Evolutionary conservation across 2,329 filamentous ascomycete genomes (phyloP).

Genomic region (Sclerotinia subarctica): DNA sequence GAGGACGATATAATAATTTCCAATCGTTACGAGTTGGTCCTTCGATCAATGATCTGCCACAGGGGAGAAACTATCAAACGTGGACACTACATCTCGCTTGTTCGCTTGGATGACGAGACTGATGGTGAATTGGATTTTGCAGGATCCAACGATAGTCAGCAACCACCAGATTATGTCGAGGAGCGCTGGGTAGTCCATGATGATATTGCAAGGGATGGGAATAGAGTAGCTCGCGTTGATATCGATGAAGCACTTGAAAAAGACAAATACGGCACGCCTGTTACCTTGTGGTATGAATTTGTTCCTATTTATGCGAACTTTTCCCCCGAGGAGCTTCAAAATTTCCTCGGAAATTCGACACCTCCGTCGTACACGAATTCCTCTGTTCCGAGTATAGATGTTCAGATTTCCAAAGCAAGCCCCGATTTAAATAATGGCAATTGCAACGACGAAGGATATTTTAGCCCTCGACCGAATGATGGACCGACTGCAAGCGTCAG

Average conservation of each 20-base stretch:
- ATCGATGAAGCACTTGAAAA: conserved; percentile 70
- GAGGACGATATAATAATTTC: conserved; percentile 61
- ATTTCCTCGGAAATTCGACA: conserved; percentile 34
- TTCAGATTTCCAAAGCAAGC: conserved; percentile 24
- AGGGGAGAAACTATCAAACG: conserved; percentile 80
- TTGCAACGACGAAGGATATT: conserved; percentile 33
- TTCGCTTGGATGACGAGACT: conserved; percentile 67
- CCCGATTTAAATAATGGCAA: conserved; percentile 2
- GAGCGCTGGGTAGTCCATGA: conserved; percentile 90
- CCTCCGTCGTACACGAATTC: conserved; percentile 54
- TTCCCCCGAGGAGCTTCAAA: conserved; percentile 32
- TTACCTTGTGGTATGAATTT: conserved; percentile 93
- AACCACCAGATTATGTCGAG: conserved; percentile 64
- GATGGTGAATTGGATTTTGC: conserved; percentile 56
- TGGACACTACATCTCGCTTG: conserved; percentile 87
- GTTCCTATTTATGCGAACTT: conserved; percentile 70
- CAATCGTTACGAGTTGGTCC: conserved; percentile 87
- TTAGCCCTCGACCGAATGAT: conserved; percentile 44
- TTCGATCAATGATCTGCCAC: conserved; percentile 92
- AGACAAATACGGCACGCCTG: conserved; percentile 63
- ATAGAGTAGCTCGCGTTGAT: conserved; percentile 65
- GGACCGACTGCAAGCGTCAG: conserved; percentile 47
- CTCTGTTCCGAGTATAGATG: conserved; percentile 40
- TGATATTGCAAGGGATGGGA: conserved; percentile 63
- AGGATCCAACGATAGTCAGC: conserved; percentile 43